phyloP scores from a whole-genome alignment of 768 basidiomycete species.

The Serendipita sp. region DNA sequence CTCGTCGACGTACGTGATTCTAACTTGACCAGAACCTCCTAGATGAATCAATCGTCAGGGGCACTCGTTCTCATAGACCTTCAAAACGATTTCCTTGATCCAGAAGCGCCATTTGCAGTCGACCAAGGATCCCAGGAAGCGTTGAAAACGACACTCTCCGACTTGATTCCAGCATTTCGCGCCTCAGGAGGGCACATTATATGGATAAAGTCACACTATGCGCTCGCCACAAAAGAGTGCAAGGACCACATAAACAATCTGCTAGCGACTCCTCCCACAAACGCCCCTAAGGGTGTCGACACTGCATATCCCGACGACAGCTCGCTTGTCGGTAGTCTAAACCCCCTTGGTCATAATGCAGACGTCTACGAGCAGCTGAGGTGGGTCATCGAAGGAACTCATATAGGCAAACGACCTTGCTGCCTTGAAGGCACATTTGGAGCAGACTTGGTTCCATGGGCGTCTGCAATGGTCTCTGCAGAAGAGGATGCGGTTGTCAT shows the following conservation, averaged over 20 bases:
- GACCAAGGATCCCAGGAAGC: background rate
- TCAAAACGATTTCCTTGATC: background rate
- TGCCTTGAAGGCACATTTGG: background rate
- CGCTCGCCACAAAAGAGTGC: background rate
- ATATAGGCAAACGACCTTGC: background rate
- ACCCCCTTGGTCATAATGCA: too few relatives aligned
- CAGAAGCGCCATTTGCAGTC: background rate
- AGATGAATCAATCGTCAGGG: background rate
- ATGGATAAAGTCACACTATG: background rate
- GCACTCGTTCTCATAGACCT: background rate
- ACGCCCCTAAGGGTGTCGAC: too few relatives aligned
- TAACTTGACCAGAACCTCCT: background rate
- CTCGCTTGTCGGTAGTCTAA: too few relatives aligned
- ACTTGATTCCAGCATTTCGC: background rate
- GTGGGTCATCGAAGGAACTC: conserved; percentile 3
- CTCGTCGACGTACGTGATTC: background rate
- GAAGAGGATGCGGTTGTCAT: background rate
- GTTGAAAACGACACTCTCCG: background rate
- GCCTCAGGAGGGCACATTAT: background rate
- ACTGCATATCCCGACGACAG: too few relatives aligned
- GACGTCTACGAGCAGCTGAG: background rate
- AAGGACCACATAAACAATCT: too few relatives aligned
- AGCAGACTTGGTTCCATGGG: background rate
- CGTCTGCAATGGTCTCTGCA: background rate
- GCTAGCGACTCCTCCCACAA: too few relatives aligned